Evolutionary conservation across 2,329 filamentous ascomycete species (phyloP), one percentile per base, ranked within the genome.

Genomic region (Trichophyton verrucosum): DNA sequence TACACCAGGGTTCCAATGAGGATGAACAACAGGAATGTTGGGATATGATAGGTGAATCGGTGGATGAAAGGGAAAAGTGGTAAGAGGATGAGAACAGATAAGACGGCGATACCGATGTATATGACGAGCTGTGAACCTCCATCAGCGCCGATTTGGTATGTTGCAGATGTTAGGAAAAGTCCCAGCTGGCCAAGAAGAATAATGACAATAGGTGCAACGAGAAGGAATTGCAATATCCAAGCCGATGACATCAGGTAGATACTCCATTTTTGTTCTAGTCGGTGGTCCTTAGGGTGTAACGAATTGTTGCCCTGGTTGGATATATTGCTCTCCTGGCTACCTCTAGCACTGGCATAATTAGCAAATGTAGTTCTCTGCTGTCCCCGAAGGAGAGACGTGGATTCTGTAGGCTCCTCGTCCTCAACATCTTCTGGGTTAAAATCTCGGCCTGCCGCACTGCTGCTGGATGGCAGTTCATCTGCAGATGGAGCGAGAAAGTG

Each of bases 11-110:
- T 95, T 33, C 80, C 88, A 24, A 83, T 69, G 63, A 91, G 89
- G 7, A 96, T 76, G 11, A 86, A 70, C 30, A 95, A 78, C 15
- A 96, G 73, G 67, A 95, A 85, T 0, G 86, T 76, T 0, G 94
- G 91, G 3, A 97, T 72, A 62, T 95, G 90, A 70, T 88, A 87
- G 1, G 86, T 89, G 64, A 94, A 84, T 49, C 92, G 86, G 71
- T 97, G 91, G 46, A 96, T 80, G 70, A 95, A 95, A 0, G 94
- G 94, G 0, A 86, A 82, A 2, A 90, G 72, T 0, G 94, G 94
- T 0, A 89, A 77, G 17, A 96, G 75, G 0, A 96, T 70, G 1
- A 96, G 70, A 0, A 89, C 82, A 11, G 85, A 85, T 64, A 92
- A 80, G 5, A 80, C 70, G 0, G 86, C 85, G 47, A 91, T 81